Evolutionary conservation across 768 basidiomycete genomes (phyloP).

Genomic region (Paxillus involutus): DNA sequence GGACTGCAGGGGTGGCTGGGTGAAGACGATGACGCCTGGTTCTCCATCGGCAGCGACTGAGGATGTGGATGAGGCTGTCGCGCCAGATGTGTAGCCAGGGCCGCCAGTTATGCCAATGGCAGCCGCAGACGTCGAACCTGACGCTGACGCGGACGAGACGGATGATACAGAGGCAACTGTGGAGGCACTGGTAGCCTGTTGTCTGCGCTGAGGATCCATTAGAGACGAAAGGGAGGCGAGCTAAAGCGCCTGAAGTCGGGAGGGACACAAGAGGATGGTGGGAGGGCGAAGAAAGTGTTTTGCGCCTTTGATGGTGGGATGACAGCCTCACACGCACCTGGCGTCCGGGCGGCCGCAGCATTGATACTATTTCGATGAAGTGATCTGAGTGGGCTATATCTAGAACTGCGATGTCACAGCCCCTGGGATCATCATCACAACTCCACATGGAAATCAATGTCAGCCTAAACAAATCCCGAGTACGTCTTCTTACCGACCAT

Average conservation of each 20-base stretch:
- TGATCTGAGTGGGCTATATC: background rate
- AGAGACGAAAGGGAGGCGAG: background rate
- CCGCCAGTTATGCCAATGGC: conserved; percentile 26
- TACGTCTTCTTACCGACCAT: no score
- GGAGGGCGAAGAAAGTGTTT: background rate
- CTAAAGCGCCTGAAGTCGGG: background rate
- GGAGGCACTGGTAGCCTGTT: conserved; percentile 13
- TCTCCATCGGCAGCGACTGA: conserved; percentile 37
- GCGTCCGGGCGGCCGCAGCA: background rate
- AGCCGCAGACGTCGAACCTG: background rate
- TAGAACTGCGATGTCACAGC: no score
- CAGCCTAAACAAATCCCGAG: no score
- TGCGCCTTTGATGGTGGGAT: background rate
- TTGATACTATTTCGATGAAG: conserved; percentile 3
- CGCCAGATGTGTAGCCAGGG: conserved; percentile 23
- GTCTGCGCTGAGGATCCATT: conserved; percentile 24
- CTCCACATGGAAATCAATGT: no score
- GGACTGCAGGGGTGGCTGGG: conserved; percentile 56
- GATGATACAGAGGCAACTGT: conserved; percentile 1
- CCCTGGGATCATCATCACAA: no score
- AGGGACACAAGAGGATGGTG: background rate
- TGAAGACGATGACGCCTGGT: conserved; percentile 48
- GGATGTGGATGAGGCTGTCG: conserved; percentile 12
- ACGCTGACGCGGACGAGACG: background rate
- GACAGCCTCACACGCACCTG: conserved; percentile 13